Conservation (phyloP, 805 yeast genomes). For the Pichia californica region DNA sequence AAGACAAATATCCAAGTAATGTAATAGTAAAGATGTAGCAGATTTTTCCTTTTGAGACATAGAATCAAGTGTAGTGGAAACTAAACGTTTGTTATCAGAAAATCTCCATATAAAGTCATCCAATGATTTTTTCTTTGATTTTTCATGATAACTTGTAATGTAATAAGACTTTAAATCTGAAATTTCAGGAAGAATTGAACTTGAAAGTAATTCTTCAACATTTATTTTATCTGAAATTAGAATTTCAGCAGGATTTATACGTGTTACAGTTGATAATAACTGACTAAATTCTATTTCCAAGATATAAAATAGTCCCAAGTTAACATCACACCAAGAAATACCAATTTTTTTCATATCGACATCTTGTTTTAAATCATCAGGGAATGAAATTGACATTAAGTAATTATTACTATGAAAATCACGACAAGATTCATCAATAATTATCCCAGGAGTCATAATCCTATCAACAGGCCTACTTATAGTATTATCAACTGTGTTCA, state of each 20-base stretch:
- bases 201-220: slow-evolving; percentile 33
- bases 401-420: slow-evolving; percentile 68
- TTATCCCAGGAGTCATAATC: slow-evolving; percentile 87
- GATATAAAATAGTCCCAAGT: slow-evolving; percentile 72
- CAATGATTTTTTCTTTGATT: slow-evolving; percentile 35
- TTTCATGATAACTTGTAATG: slow-evolving; percentile 44
- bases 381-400: slow-evolving; percentile 58
- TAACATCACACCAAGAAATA: slow-evolving; percentile 81
- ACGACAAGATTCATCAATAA: slow-evolving; percentile 78
- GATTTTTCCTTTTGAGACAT: slow-evolving; percentile 44
- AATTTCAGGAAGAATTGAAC: slow-evolving; percentile 51
- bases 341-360: slow-evolving; percentile 46
- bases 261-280: slow-evolving; percentile 61
- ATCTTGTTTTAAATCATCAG: slow-evolving; percentile 37
- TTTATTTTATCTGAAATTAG: slow-evolving; percentile 46
- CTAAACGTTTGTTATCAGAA: slow-evolving; percentile 26
- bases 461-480: slow-evolving; percentile 69
- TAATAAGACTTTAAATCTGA: slow-evolving; percentile 55
- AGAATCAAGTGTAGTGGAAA: slow-evolving; percentile 23
- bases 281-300: slow-evolving; percentile 57
- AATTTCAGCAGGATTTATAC: slow-evolving; percentile 80
- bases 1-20: slow-evolving; percentile 66
- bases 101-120: slow-evolving; percentile 36
- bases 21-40: slow-evolving; percentile 56
- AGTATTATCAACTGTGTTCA: slow-evolving; percentile 22